Conservation (phyloP, 371 early-diverging fungal genomes). For the Lichtheimia corymbifera region DNA sequence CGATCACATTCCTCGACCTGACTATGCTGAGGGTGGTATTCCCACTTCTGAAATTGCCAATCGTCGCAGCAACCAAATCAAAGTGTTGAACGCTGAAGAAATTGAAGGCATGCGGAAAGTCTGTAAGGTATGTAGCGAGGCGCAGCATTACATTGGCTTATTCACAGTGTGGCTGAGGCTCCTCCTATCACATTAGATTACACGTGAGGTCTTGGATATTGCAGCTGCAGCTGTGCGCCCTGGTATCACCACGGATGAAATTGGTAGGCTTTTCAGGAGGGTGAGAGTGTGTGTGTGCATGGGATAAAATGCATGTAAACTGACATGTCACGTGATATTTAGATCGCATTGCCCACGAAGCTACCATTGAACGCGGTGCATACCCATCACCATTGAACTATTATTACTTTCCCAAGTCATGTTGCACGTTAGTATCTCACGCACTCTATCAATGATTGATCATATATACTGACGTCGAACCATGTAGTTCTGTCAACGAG, state of each 20-base stretch:
- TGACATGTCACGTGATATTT: not conserved
- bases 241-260: constrained; percentile 92
- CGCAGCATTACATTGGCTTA: too few relatives aligned
- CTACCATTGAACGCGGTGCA: constrained; percentile 80
- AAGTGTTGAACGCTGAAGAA: constrained; percentile 66
- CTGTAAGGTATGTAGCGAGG: constrained; percentile 58
- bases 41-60: constrained; percentile 70
- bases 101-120: constrained; percentile 80
- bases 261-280: constrained; percentile 37
- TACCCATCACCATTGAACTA: constrained; percentile 98
- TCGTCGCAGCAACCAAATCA: constrained; percentile 63
- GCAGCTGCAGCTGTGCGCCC: constrained; percentile 78
- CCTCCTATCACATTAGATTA: constrained; percentile 57
- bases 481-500: constrained; percentile 60
- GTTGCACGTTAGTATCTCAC: constrained; percentile 80
- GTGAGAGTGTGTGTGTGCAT: too few relatives aligned
- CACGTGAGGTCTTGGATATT: constrained; percentile 85
- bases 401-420: constrained; percentile 88
- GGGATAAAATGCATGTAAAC: too few relatives aligned
- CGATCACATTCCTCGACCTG: constrained; percentile 74
- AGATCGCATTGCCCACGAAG: constrained; percentile 88
- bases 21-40: constrained; percentile 78
- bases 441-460: not conserved
- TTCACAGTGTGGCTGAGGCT: not conserved
- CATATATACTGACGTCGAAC: too few relatives aligned